Base-by-base conservation (phyloP, 202 grass and related monocot species). In the Carex arenaria region DNA sequence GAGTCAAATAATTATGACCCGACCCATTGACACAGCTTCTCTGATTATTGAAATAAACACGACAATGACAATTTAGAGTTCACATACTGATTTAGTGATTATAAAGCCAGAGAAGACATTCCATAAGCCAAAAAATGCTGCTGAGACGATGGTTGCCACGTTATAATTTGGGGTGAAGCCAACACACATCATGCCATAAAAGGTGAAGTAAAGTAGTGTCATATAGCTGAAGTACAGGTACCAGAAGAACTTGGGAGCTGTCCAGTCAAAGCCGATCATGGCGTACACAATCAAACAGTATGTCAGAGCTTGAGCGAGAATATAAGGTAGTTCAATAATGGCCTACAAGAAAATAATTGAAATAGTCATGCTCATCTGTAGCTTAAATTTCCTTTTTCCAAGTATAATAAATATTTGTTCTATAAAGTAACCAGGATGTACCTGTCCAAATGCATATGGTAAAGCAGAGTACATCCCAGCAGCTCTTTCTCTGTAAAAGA, bases 221-320 rank as follows among this genome's bases (percentile, higher is more conserved):
- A 92, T 90, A 85, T 90, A 92, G 85, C 82, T 92, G 80, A 92
- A 92, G 80, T 84, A 92, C 28, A 92, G 56, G 79, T 92, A 92
- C 90, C 90, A 92, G 23, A 85, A 80, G 80, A 92, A 90, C 75
- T 92, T 92, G 56, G 68, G 81, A 15, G 5, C 51, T 10, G 80
- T 87, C 90, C 90, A 92, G 79, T 92, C 55, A 67, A 87, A 92
- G 14, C 61, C 88, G 15, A 92, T 92, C 90, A 92, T 90, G 72
- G 85, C 72, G 22, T 92, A 92, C 5, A 92, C 90, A 38, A 90
- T 81, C 10, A 90, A 51, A 1, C 90, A 82, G 20, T 92, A 92
- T 15, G 67, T 38, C 18, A 88, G 5, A 17, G 90, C 60, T 78
- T 92, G 90, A 45, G 85, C 78, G 19, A 92, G 60, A 31, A 90